A percentile compares a stretch with the other conserved stretches of the same genome.
Conservation (phyloP, 345 rosid genomes). For the Excoecaria agallocha region DNA sequence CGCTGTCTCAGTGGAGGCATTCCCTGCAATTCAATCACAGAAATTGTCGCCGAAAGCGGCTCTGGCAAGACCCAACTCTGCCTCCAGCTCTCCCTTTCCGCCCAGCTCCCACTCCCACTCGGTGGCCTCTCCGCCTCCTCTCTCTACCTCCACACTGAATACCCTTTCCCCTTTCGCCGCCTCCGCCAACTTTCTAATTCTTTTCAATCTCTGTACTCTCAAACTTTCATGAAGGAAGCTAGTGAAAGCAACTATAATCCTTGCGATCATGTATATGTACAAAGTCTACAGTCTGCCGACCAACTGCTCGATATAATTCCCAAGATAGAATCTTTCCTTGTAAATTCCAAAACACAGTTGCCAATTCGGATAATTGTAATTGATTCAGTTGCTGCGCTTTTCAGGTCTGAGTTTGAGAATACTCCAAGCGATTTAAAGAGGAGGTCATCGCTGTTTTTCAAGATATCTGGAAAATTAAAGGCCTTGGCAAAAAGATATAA, state of each 20-base stretch:
- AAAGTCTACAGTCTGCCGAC: conserved; percentile 52
- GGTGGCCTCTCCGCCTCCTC: conserved; percentile 77
- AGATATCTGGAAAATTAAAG: conserved; percentile 68
- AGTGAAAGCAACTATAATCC: conserved; percentile 33
- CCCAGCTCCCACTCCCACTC: conserved; percentile 68
- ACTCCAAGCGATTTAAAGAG: conserved; percentile 59
- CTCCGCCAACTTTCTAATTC: conserved; percentile 55
- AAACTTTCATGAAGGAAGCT: conserved; percentile 18
- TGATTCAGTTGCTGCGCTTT: conserved; percentile 84
- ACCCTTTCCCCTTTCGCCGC: conserved; percentile 76
- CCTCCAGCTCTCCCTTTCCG: conserved; percentile 72
- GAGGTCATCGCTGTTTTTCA: conserved; percentile 71
- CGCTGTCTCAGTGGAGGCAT: conserved; percentile 64
- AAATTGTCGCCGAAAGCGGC: conserved; percentile 81
- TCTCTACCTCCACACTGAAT: conserved; percentile 72
- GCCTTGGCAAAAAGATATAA: conserved; percentile 55
- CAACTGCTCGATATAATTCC: conserved; percentile 75
- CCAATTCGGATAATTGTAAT: conserved; percentile 74
- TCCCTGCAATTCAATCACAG: conserved; percentile 73
- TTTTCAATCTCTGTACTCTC: conserved; percentile 37
- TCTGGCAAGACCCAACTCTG: conserved; percentile 85
- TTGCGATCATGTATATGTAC: conserved; percentile 52
- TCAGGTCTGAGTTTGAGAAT: conserved; percentile 81
- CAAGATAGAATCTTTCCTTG: conserved; percentile 46
- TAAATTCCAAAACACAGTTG: conserved; percentile 34